Conservation (phyloP, 2,329 filamentous ascomycete genomes). For the Fusarium miscanthi region DNA sequence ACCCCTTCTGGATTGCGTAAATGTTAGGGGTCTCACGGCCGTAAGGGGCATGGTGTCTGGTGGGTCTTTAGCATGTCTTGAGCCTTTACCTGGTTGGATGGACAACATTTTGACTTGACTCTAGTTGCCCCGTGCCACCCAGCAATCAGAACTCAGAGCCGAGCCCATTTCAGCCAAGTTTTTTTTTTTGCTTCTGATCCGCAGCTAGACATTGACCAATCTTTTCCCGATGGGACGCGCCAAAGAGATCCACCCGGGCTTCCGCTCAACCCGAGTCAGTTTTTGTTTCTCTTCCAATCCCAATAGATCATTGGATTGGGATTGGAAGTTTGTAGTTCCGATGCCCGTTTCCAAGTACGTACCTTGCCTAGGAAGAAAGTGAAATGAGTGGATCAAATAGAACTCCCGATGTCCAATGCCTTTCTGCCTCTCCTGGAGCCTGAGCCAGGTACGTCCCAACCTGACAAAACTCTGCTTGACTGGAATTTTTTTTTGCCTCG, state of each 20-base stretch:
- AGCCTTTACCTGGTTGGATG: slow-evolving; percentile 41
- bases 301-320: not conserved
- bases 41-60: slow-evolving; percentile 28
- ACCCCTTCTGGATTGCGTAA: slow-evolving; percentile 38
- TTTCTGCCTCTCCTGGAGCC: slow-evolving; percentile 1
- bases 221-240: not conserved
- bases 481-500: slow-evolving; percentile 36
- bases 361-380: not conserved
- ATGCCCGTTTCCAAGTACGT: slow-evolving; percentile 9
- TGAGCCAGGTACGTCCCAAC: slow-evolving; percentile 15
- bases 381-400: not conserved
- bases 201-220: slow-evolving; percentile 29
- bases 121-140: slow-evolving; percentile 38
- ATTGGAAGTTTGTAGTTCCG: slow-evolving; percentile 28
- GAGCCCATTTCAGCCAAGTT: slow-evolving; percentile 24
- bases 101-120: slow-evolving; percentile 36
- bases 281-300: not conserved
- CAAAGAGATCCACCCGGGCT: slow-evolving; percentile 22
- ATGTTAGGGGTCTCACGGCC: slow-evolving; percentile 37
- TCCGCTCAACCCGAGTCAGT: slow-evolving; percentile 36
- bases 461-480: slow-evolving; percentile 8
- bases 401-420: not conserved
- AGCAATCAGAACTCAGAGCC: slow-evolving; percentile 19
- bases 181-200: slow-evolving; percentile 18
- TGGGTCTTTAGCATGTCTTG: slow-evolving; percentile 24